Base-by-base conservation (phyloP, 371 early-diverging fungal genomes). In the Saksenaea oblongispora region DNA sequence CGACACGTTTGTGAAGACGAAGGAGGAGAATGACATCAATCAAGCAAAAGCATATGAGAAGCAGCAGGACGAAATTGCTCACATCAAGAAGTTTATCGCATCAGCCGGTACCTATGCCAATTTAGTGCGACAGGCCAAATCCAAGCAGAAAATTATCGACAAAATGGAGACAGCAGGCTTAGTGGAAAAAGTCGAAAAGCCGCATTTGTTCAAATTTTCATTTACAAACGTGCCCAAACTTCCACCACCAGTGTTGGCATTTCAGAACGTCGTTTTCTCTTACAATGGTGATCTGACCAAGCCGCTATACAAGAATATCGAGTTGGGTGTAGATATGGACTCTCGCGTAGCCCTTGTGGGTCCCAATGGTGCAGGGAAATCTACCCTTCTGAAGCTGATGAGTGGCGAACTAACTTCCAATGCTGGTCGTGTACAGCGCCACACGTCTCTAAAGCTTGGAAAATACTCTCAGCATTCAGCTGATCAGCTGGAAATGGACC, bases 81-180 rank as follows among this genome's bases (percentile, higher is more conserved):
- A 98, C 82, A 95, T 99, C 81, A 96, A 98, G 76, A 92, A 94
- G 83, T 99, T 99, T 81, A 96, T 98, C 76, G 95, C 97, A 37
- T 94, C 97, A 31, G 98, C 97, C 68, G 98, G 99, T 94, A 97
- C 97, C 55, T 98, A 95, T 86, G 95, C 99, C 70, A 98, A 97
- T 82, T 88, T 98, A 87, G 97, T 98, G 54, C 87, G 94, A 63
- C 98, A 98, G 80, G 99, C 97, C 57, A 98, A 99, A 84, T 95
- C 95, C 58, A 95, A 95, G 82, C 98, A 97, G 71, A 99, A 99
- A 94, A 96, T 98, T 70, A 89, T 99, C 53, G 98, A 99, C 84
- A 98, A 98, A 87, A 98, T 99, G 98, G 95, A 95, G 82, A 98
- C 97, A 63, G 98, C 89, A 63, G 98, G 98, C 66, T 78, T 98